phyloP scores from a whole-genome alignment of 192 early-diverging fungal genomes.

The Chytriomyces sp. region DNA sequence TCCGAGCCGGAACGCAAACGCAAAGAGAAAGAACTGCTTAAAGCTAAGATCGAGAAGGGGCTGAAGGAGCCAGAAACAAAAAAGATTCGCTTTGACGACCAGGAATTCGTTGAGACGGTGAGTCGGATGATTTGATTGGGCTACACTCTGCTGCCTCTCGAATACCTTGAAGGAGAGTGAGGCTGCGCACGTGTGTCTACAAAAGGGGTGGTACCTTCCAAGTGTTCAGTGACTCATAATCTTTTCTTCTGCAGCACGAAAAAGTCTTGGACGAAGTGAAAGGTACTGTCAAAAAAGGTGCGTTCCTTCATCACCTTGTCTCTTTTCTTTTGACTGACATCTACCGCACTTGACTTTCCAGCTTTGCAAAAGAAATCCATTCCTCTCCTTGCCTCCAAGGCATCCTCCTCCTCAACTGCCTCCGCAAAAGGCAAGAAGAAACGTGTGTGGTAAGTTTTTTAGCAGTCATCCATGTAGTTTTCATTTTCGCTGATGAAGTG shows the following conservation, averaged over 20 bases:
- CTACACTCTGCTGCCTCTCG: neutral
- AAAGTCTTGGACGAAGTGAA: slow-evolving; percentile 48
- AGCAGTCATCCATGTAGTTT: neutral
- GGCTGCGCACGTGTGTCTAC: neutral
- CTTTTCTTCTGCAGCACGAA: slow-evolving; percentile 26
- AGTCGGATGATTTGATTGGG: slow-evolving; percentile 64
- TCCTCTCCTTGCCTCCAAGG: slow-evolving; percentile 3
- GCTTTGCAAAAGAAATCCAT: slow-evolving; percentile 29
- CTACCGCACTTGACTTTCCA: neutral
- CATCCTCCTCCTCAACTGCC: neutral
- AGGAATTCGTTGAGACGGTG: slow-evolving; percentile 68
- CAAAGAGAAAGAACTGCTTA: slow-evolving; percentile 62
- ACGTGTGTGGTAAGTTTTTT: slow-evolving; percentile 17
- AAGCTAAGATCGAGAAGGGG: slow-evolving; percentile 83
- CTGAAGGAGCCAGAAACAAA: slow-evolving; percentile 64
- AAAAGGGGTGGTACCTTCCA: neutral
- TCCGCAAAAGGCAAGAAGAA: slow-evolving; percentile 14
- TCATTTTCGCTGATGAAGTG: neutral
- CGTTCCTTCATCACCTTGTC: neutral
- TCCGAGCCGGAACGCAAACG: slow-evolving; percentile 70
- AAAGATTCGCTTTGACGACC: slow-evolving; percentile 86
- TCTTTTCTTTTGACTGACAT: neutral
- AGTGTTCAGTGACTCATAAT: neutral
- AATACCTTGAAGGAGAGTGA: neutral
- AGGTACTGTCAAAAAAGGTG: slow-evolving; percentile 42